A percentile compares a stretch with the other conserved stretches of the same genome.
These are phyloP conservation scores for Ophioceras dolichostomum DNA, from an alignment of 2,329 filamentous ascomycete genomes.

Conservation along the genomic window DNA sequence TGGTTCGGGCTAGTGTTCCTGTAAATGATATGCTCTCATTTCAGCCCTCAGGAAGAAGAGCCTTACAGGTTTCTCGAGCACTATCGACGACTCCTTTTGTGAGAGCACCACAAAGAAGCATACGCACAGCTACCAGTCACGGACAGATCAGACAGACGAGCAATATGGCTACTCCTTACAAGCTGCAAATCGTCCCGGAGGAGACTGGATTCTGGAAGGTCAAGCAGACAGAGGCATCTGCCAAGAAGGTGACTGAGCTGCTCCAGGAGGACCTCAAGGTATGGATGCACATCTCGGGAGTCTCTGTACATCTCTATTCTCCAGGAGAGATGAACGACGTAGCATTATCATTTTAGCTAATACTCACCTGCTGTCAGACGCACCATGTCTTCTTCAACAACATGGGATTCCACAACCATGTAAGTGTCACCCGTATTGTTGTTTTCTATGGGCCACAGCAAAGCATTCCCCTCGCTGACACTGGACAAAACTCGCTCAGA, in stretches of 20 bases:
- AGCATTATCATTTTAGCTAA: background rate
- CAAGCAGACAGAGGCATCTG: slow-evolving; percentile 42
- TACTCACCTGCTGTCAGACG: slow-evolving; percentile 15
- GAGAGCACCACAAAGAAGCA: too few relatives aligned
- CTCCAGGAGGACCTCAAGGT: slow-evolving; percentile 65
- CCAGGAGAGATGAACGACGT: slow-evolving; percentile 6
- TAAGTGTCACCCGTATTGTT: too few relatives aligned
- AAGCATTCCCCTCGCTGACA: too few relatives aligned
- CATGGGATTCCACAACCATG: slow-evolving; percentile 71
- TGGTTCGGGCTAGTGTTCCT: too few relatives aligned
- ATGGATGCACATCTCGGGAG: too few relatives aligned
- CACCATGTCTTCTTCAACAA: slow-evolving; percentile 76
- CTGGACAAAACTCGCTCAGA: slow-evolving; percentile 18
- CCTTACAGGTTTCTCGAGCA: too few relatives aligned
- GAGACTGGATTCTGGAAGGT: slow-evolving; percentile 37
- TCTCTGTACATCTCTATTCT: background rate
- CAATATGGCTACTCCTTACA: slow-evolving; percentile 33
- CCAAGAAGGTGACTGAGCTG: slow-evolving; percentile 50
- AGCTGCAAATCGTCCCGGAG: slow-evolving; percentile 31
- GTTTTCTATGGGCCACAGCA: too few relatives aligned
- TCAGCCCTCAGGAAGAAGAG: too few relatives aligned
- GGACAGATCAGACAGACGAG: slow-evolving; percentile 5
- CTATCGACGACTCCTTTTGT: too few relatives aligned
- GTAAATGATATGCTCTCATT: too few relatives aligned
- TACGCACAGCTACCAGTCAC: too few relatives aligned